phyloP scores from a whole-genome alignment of 768 basidiomycete genomes.

The Podaxis sp. region DNA sequence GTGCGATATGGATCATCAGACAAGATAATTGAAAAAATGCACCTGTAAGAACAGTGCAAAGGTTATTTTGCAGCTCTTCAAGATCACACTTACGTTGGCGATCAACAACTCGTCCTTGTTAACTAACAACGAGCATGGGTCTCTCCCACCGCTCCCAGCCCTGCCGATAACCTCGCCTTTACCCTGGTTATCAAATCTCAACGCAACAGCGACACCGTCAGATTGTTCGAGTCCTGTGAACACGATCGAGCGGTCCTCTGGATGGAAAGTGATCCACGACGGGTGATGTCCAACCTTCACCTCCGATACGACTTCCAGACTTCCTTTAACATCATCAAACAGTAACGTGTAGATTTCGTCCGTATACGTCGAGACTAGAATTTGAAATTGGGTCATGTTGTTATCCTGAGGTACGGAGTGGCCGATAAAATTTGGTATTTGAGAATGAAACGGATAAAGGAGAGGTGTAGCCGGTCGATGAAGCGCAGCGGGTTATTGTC shows the following conservation, averaged over 20 bases:
- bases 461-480: neutral
- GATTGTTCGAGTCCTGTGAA: constrained; percentile 67
- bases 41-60: neutral
- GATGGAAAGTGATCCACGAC: constrained; percentile 74
- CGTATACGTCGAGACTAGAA: constrained; percentile 68
- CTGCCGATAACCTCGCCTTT: constrained; percentile 50
- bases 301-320: constrained; percentile 44
- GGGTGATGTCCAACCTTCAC: constrained; percentile 60
- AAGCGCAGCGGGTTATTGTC: neutral
- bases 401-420: neutral
- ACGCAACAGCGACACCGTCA: constrained; percentile 61
- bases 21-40: neutral
- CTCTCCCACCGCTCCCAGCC: constrained; percentile 53
- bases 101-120: constrained; percentile 58
- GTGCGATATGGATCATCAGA: neutral
- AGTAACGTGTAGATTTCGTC: constrained; percentile 59
- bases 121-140: constrained; percentile 66
- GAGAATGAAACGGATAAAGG: neutral
- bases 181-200: constrained; percentile 57
- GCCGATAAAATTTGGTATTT: neutral
- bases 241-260: constrained; percentile 54
- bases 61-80: neutral
- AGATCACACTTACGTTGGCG: constrained; percentile 59
- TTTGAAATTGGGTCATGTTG: constrained; percentile 38
- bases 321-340: constrained; percentile 54